A percentile compares a stretch with the other conserved stretches of the same genome.
Conservation (phyloP, 164 flowering plant genomes). For the Berberis thunbergii region DNA sequence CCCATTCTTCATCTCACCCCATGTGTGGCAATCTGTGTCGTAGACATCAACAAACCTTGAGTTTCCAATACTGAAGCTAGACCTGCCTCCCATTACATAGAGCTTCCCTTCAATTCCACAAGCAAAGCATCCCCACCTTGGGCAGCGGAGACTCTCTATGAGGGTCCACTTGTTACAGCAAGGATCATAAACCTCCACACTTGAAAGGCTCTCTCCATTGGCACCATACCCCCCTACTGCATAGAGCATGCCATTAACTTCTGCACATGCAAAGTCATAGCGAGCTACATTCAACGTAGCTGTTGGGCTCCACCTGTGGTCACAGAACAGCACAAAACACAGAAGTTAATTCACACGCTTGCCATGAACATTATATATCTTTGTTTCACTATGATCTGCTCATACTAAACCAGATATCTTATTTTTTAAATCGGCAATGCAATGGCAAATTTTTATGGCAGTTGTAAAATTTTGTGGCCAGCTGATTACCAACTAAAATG, state of each 20-base stretch:
- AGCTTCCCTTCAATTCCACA: conserved; percentile 74
- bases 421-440: too few species aligned
- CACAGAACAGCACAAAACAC: neutral
- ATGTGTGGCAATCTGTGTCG: conserved; percentile 49
- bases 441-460: too few species aligned
- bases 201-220: conserved; percentile 70
- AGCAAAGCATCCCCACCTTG: conserved; percentile 89
- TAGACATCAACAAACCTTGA: conserved; percentile 79
- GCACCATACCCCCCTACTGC: conserved; percentile 84
- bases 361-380: neutral
- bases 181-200: conserved; percentile 81
- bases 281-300: conserved; percentile 84
- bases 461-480: too few species aligned
- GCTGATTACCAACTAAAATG: too few species aligned
- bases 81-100: conserved; percentile 92
- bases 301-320: conserved; percentile 72
- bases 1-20: conserved; percentile 90
- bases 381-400: neutral
- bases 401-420: too few species aligned
- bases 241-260: conserved; percentile 66
- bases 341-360: too few species aligned
- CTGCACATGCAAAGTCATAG: conserved; percentile 86
- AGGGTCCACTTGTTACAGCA: conserved; percentile 59
- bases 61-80: conserved; percentile 86
- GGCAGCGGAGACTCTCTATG: conserved; percentile 76